Evolutionary conservation across 164 flowering plant genomes (phyloP).

Genomic region (Vitis riparia): DNA sequence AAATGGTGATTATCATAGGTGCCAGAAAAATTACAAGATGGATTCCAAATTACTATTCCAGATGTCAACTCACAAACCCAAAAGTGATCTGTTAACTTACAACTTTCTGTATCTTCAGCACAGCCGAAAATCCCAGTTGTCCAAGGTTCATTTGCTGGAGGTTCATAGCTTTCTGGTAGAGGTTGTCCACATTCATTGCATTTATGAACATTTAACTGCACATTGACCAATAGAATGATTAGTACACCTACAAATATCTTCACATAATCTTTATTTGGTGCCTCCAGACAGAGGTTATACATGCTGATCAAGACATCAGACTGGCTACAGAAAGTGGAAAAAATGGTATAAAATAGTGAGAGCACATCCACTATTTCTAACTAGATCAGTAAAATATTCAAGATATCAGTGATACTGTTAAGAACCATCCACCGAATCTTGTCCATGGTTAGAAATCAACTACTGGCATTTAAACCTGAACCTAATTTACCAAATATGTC

Average conservation of each 20-base stretch:
- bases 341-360: too few species aligned
- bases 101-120: slow-evolving; percentile 59
- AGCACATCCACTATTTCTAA: too few species aligned
- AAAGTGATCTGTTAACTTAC: slow-evolving; percentile 33
- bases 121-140: slow-evolving; percentile 73
- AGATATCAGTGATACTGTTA: too few species aligned
- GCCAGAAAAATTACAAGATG: neutral
- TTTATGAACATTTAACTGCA: slow-evolving; percentile 49
- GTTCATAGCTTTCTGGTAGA: slow-evolving; percentile 61
- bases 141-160: slow-evolving; percentile 71
- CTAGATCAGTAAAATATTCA: too few species aligned
- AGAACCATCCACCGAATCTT: too few species aligned
- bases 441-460: too few species aligned
- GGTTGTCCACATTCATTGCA: slow-evolving; percentile 76
- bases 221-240: neutral
- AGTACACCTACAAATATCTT: neutral
- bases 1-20: too few species aligned
- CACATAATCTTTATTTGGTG: neutral
- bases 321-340: too few species aligned
- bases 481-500: too few species aligned
- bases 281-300: neutral
- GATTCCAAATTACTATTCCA: neutral
- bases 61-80: too few species aligned
- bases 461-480: too few species aligned
- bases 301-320: neutral